Conservation (phyloP, 129 eudicot species). For the Artemisia tridentata region DNA sequence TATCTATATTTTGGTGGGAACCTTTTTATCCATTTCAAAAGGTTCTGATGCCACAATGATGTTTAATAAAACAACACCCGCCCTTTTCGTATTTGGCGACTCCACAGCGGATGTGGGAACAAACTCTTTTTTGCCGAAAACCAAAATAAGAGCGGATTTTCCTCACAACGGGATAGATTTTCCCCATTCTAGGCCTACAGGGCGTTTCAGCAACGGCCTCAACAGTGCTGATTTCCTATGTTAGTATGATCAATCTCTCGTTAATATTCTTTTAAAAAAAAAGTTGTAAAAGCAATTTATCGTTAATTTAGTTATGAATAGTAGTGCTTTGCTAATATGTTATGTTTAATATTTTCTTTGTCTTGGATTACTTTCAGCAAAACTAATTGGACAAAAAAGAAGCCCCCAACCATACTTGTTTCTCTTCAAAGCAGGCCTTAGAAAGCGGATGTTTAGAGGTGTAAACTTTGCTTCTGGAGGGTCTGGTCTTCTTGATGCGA, state of each 20-base stretch:
- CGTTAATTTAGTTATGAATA: background rate
- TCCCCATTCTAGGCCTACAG: slow-evolving; percentile 47
- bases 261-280: too few relatives aligned
- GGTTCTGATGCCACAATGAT: slow-evolving; percentile 6
- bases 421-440: slow-evolving; percentile 16
- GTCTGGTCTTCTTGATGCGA: slow-evolving; percentile 34
- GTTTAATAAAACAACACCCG: slow-evolving; percentile 10
- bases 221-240: slow-evolving; percentile 71
- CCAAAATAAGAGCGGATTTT: slow-evolving; percentile 42
- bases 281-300: background rate
- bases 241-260: slow-evolving; percentile 26
- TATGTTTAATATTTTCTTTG: background rate
- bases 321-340: background rate
- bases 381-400: slow-evolving; percentile 30
- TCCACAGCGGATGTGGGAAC: slow-evolving; percentile 84
- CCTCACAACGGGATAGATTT: slow-evolving; percentile 64
- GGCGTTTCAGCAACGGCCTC: slow-evolving; percentile 78
- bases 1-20: slow-evolving; percentile 20
- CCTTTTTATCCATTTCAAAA: slow-evolving; percentile 10
- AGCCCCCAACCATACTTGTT: slow-evolving; percentile 41
- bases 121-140: slow-evolving; percentile 33
- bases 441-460: slow-evolving; percentile 27
- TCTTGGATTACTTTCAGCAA: slow-evolving; percentile 20
- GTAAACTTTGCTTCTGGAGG: slow-evolving; percentile 35
- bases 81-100: slow-evolving; percentile 71